Base-by-base conservation (phyloP, 495 filamentous ascomycete genomes). In the Neurospora intermedia region DNA sequence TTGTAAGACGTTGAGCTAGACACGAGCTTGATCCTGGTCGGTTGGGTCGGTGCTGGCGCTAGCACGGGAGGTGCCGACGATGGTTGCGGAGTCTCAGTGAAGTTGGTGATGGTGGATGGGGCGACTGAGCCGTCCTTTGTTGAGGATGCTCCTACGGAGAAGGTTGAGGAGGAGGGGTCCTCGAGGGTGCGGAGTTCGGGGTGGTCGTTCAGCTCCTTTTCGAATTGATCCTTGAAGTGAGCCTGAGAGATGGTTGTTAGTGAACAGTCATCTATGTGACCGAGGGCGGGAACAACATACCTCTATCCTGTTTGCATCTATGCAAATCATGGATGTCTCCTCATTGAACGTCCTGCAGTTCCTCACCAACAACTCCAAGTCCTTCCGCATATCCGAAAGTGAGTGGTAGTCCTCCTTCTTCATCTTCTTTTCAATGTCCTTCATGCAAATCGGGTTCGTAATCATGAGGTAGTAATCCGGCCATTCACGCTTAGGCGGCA, bases 331-430 rank as follows among this genome's bases (percentile, higher is more conserved):
- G 82, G 94, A 97, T 48, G 89, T 91, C 78, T 98, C 96, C 81
- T 99, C 96, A 81, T 99, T 99, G 83, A 96, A 99, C 7, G 91
- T 94, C 78, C 93, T 86, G 74, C 95, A 97, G 83, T 99, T 99
- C 77, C 87, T 88, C 80, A 94, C 95, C 77, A 99, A 88, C 72
- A 92, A 83, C 66, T 89, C 88, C 73, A 99, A 89, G 78, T 99
- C 96, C 40, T 88, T 88, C 43, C 90, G 85, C 87, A 98, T 92
- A 74, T 93, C 92, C 74, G 84, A 89, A 72, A 97, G 81, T 78
- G 86, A 91, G 75, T 89, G 89, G 80, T 98, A 99, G 75, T 98
- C 92, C 74, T 94, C 91, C 75, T 91, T 93, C 84, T 97, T 97
- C 81, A 99, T 96, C 84, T 92, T 94, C 80, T 91, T 94, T 81